Base-by-base conservation (phyloP, 164 flowering plant genomes). In the Dillenia turbinata region DNA sequence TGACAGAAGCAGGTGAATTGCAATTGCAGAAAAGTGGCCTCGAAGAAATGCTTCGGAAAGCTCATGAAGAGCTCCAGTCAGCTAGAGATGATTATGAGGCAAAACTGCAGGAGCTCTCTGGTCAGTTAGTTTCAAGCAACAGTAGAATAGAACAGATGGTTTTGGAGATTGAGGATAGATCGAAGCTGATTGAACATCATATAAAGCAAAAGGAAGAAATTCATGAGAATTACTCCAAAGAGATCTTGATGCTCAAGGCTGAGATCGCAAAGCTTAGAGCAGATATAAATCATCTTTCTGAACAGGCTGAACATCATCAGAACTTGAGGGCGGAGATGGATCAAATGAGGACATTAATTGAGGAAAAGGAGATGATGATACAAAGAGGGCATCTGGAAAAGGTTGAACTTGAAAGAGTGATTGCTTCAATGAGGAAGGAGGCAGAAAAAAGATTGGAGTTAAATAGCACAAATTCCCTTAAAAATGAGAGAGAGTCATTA, bases 1-100 rank as follows among this genome's bases (percentile, higher is more conserved):
- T 85, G 17, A 54, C 76, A 22, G 97, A 94, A 77, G 90, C 93
- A 46, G 75, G 63, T 76, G 93, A 86, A 63, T 67, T 87, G 57
- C 85, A 81, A 13, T 14, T 70, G 61, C 80, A 86, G 71, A 91
- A 85, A 63, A 67, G 52, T 54, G 70, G 58, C 66, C 67, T 85
- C 0, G 89, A 88, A 74, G 83, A 78, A 57, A 66, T 72, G 75
- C 73, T 93, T 10, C 67, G 67, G 40, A 78, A 82, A 63, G 77
- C 83, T 46, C 73, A 69, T 24, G 79, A 85, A 69, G 88, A 86
- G 70, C 76, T 87, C 33, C 71, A 64, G n/a, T 75, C 66, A 40
- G 65, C 77, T 49, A 81, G 64, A 57, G 81, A 76, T 47, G 74
- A 68, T 12, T 78, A 85, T 66, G 89, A 82, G 70, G 80, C 54